Evolutionary conservation across 192 early-diverging fungal species (phyloP).

Genomic region (Coemansia furcata): DNA sequence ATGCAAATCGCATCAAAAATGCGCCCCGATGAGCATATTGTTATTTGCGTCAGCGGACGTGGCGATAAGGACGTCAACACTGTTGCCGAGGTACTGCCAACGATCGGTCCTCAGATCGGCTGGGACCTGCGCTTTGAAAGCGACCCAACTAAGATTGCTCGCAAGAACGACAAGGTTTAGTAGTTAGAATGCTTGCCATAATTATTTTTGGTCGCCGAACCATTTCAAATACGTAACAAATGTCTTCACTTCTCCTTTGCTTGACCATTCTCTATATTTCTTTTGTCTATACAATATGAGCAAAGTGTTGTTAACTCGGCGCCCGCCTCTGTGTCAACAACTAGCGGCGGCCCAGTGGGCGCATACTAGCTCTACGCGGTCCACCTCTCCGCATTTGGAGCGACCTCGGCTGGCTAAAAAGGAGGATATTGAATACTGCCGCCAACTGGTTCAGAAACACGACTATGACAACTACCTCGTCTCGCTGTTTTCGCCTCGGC

Average conservation of each 20-base stretch:
- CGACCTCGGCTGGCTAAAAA: constrained; percentile 7
- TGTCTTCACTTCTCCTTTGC: neutral
- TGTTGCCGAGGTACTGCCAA: constrained; percentile 87
- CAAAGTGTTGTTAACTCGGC: neutral
- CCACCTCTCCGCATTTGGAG: neutral
- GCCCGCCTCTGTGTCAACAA: neutral
- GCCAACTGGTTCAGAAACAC: constrained; percentile 47
- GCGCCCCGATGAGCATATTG: constrained; percentile 73
- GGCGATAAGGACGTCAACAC: constrained; percentile 98
- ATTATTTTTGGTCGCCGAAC: neutral
- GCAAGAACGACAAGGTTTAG: constrained; percentile 7
- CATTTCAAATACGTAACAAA: neutral
- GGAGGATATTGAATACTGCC: constrained; percentile 47
- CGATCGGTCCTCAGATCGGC: constrained; percentile 86
- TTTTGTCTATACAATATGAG: neutral
- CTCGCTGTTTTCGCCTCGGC: constrained; percentile 72
- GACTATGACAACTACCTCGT: constrained; percentile 82
- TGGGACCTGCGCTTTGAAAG: constrained; percentile 70
- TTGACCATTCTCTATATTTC: neutral
- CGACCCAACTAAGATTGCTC: constrained; percentile 34
- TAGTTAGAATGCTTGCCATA: neutral
- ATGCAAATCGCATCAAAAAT: constrained; percentile 75
- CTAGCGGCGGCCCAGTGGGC: neutral
- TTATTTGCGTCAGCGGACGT: constrained; percentile 88
- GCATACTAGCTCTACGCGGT: neutral